phyloP scores from a whole-genome alignment of 768 basidiomycete genomes.

The Tricholoma hemisulphureum region DNA sequence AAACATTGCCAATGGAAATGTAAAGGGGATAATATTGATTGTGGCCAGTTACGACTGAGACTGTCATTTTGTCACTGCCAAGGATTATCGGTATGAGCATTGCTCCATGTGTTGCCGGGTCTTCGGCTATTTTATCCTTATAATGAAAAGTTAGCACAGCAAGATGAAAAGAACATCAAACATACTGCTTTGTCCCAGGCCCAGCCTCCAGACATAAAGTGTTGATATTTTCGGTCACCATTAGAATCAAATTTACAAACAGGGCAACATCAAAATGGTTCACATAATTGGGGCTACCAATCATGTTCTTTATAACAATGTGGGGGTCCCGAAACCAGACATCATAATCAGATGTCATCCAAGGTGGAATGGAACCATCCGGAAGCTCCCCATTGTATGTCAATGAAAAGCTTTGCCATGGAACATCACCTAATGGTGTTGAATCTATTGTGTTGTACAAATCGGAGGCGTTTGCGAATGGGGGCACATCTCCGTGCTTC shows the following conservation, averaged over 20 bases:
- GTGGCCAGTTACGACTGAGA: too few relatives aligned
- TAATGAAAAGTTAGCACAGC: too few relatives aligned
- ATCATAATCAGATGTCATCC: not conserved
- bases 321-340: not conserved
- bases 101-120: conserved; percentile 10
- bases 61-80: too few relatives aligned
- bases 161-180: too few relatives aligned
- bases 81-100: conserved; percentile 21
- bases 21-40: too few relatives aligned
- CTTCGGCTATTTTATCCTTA: conserved; percentile 14
- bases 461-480: conserved; percentile 19
- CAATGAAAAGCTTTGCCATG: too few relatives aligned
- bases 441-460: conserved; percentile 26
- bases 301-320: conserved; percentile 4
- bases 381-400: conserved; percentile 23
- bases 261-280: conserved; percentile 20
- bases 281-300: conserved; percentile 8
- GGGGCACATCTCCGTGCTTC: too few relatives aligned
- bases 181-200: too few relatives aligned
- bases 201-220: too few relatives aligned
- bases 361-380: not conserved
- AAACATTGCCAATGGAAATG: too few relatives aligned
- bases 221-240: conserved; percentile 13
- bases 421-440: conserved; percentile 21
- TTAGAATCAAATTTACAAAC: conserved; percentile 14